These are phyloP conservation scores for Tylopilus sp. DNA, from an alignment of 1,284 basidiomycete genomes.

Conservation along the genomic window DNA sequence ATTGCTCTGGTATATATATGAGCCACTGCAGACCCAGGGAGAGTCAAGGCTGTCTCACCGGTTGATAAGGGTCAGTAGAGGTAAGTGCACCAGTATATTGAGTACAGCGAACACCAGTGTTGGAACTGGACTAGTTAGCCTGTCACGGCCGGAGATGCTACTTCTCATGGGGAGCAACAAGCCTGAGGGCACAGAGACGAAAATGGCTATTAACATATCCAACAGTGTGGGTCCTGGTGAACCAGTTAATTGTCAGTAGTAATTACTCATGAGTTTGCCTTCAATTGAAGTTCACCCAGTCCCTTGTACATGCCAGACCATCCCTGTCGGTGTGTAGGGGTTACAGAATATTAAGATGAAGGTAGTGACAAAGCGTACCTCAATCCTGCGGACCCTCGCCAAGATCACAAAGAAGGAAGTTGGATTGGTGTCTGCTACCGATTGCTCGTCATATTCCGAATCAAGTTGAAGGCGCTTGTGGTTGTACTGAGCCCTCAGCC, in stretches of 20 bases:
- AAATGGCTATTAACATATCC: slow-evolving; percentile 56
- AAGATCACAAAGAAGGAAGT: slow-evolving; percentile 77
- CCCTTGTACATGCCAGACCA: slow-evolving; percentile 87
- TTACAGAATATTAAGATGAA: background rate
- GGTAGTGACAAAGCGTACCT: slow-evolving; percentile 56
- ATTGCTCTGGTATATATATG: slow-evolving; percentile 69
- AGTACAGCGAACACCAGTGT: slow-evolving; percentile 71
- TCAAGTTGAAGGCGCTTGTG: slow-evolving; percentile 88
- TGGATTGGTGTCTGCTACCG: slow-evolving; percentile 70
- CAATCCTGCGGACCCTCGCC: slow-evolving; percentile 77
- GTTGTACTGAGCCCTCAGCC: slow-evolving; percentile 84
- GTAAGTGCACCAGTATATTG: slow-evolving; percentile 81
- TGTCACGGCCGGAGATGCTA: slow-evolving; percentile 60
- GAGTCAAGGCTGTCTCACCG: slow-evolving; percentile 64
- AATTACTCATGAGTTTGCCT: background rate
- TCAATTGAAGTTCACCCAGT: slow-evolving; percentile 63
- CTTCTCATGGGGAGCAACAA: slow-evolving; percentile 64
- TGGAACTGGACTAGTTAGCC: slow-evolving; percentile 76
- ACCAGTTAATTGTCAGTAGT: slow-evolving; percentile 53
- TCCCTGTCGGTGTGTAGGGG: slow-evolving; percentile 62
- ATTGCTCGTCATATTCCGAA: slow-evolving; percentile 77
- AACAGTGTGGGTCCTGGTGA: slow-evolving; percentile 83
- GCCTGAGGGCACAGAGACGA: slow-evolving; percentile 68
- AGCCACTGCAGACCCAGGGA: background rate
- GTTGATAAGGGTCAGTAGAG: slow-evolving; percentile 82